A percentile compares a stretch with the other conserved stretches of the same genome.
Evolutionary conservation across 169 alveolate species (phyloP).

Genomic region (Amoebophrya sp.): DNA sequence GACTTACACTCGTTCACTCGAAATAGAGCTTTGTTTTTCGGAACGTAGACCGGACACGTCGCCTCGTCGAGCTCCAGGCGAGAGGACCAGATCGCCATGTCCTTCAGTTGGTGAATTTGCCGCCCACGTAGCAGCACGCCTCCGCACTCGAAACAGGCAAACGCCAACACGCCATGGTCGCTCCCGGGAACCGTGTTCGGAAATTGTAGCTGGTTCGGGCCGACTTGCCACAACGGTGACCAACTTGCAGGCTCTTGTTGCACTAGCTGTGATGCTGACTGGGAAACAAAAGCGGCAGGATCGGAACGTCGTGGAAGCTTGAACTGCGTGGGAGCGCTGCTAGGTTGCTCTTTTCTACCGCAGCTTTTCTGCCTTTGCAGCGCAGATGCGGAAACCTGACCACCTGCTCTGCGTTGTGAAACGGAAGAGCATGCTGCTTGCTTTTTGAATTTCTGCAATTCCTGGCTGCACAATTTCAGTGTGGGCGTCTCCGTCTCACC

Average conservation of each 20-base stretch:
- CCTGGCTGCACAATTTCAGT: not conserved
- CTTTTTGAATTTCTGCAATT: not conserved
- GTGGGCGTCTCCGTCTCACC: constrained; percentile 6
- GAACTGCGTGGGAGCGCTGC: not conserved
- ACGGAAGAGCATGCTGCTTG: not conserved
- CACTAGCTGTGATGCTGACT: not conserved
- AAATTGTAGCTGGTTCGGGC: not conserved
- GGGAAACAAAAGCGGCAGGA: not conserved
- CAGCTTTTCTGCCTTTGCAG: not conserved
- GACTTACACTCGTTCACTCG: not conserved
- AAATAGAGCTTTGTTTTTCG: not conserved
- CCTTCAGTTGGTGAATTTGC: not conserved
- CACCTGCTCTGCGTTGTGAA: not conserved
- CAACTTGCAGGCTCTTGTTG: not conserved
- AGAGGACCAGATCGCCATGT: not conserved
- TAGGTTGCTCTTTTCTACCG: not conserved
- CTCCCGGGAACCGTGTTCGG: constrained; percentile 6
- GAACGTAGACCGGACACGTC: constrained; percentile 1
- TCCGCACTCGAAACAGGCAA: not conserved
- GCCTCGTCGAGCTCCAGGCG: not conserved
- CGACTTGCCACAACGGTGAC: constrained; percentile 1
- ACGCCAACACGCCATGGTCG: not conserved
- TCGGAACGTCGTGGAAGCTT: not conserved
- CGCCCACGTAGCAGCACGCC: constrained; percentile 8
- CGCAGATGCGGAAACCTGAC: not conserved